Evolutionary conservation across 331 rosid genomes (phyloP).

Genomic region (Malus hybrid): DNA sequence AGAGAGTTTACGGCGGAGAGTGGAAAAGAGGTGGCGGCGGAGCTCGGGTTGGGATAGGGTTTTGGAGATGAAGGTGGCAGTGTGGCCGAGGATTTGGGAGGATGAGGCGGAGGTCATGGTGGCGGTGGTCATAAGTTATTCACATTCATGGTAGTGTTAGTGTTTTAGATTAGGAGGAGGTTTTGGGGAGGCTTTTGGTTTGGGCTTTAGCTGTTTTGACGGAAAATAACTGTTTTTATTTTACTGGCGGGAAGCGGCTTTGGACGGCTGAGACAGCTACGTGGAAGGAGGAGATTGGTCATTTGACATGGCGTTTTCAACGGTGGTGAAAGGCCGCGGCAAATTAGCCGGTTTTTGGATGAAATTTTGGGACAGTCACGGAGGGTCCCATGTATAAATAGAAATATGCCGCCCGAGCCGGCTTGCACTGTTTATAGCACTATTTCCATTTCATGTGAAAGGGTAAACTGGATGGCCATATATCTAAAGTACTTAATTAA

Average conservation of each 20-base stretch:
- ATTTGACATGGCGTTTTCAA: background rate
- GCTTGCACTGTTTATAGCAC: background rate
- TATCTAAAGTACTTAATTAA: background rate
- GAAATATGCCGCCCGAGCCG: constrained; percentile 30
- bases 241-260: constrained; percentile 8
- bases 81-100: constrained; percentile 45
- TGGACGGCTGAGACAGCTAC: constrained; percentile 34
- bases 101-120: constrained; percentile 22
- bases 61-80: constrained; percentile 38
- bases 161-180: background rate
- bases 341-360: background rate
- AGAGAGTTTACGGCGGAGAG: constrained; percentile 20
- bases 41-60: constrained; percentile 37
- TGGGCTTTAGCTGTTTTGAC: constrained; percentile 4
- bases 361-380: background rate
- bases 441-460: background rate
- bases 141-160: background rate
- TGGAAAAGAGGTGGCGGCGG: constrained; percentile 40
- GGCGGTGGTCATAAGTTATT: constrained; percentile 8
- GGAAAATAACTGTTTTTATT: constrained; percentile 18
- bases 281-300: background rate
- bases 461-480: background rate
- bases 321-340: background rate
- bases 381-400: background rate
- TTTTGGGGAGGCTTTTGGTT: background rate